These are phyloP conservation scores for Adansonia digitata DNA, from an alignment of 345 rosid species.

Conservation along the genomic window DNA sequence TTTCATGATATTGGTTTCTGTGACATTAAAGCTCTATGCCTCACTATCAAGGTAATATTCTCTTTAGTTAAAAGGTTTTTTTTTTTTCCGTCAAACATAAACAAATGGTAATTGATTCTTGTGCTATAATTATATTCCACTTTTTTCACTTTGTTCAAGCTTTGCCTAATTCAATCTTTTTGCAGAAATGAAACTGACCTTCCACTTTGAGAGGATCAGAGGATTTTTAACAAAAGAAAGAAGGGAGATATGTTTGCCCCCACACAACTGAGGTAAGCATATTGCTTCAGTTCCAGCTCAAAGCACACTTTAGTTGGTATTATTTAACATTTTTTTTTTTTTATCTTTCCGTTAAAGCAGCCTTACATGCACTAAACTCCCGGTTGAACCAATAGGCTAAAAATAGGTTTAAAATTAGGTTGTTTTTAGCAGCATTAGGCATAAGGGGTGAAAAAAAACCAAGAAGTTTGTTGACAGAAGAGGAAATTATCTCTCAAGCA, in stretches of 20 bases:
- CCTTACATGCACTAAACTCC: constrained; percentile 1
- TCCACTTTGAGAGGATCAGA: not conserved
- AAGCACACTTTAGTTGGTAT: not conserved
- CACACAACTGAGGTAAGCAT: not conserved
- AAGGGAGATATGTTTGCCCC: no score
- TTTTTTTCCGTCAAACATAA: no score
- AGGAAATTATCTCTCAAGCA: not conserved
- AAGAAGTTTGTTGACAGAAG: not conserved
- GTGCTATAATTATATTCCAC: no score
- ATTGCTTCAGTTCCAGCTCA: not conserved
- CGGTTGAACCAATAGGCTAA: not conserved
- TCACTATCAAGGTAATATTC: no score
- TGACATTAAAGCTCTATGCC: not conserved
- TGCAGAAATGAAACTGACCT: not conserved
- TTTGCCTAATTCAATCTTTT: constrained; percentile 10
- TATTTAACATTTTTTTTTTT: not conserved
- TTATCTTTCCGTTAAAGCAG: not conserved
- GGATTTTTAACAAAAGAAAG: not conserved
- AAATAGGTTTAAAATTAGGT: not conserved
- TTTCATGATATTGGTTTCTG: not conserved
- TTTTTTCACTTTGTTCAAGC: not conserved
- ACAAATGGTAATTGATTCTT: no score
- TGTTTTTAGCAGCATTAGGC: not conserved
- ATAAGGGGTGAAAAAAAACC: not conserved
- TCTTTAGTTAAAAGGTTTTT: no score